Conservation (phyloP, 768 basidiomycete genomes). For the Saitozyma sp. region DNA sequence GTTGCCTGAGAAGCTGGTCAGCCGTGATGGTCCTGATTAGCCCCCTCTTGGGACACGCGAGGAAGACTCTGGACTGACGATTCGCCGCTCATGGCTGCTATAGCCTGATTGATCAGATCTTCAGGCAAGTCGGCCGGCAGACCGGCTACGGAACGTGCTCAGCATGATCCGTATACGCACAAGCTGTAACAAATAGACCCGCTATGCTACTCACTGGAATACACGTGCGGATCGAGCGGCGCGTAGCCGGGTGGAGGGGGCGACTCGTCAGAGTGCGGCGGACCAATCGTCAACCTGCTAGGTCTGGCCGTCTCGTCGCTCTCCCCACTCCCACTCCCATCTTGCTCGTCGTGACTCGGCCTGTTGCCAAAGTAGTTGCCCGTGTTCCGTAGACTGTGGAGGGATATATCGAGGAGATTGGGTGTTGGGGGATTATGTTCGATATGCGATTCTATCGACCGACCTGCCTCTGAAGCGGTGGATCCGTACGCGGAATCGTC, state of each 20-base stretch:
- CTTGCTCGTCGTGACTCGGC: constrained; percentile 17
- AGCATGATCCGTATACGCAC: background rate
- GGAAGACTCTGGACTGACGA: constrained; percentile 1
- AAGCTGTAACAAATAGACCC: background rate
- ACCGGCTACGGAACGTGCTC: constrained; percentile 68
- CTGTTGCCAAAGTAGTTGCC: background rate
- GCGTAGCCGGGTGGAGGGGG: constrained; percentile 51
- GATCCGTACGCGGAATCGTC: constrained; percentile 8
- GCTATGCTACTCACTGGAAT: constrained; percentile 26
- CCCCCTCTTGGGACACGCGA: background rate
- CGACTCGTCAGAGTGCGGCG: constrained; percentile 18
- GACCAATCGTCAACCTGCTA: constrained; percentile 4
- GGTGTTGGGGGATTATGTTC: constrained; percentile 57
- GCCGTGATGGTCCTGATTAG: background rate
- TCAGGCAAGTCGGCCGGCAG: constrained; percentile 92
- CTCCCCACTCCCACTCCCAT: constrained; percentile 31
- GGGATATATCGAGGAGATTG: constrained; percentile 54
- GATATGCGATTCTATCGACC: constrained; percentile 24
- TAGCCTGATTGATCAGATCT: constrained; percentile 83
- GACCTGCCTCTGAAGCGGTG: constrained; percentile 9
- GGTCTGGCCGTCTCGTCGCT: constrained; percentile 43
- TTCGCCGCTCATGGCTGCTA: constrained; percentile 61
- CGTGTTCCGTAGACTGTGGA: constrained; percentile 48
- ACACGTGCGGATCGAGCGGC: constrained; percentile 46
- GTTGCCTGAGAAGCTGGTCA: background rate